phyloP scores from a whole-genome alignment of 306 rosid genomes.

The Prinsepia uniflora region DNA sequence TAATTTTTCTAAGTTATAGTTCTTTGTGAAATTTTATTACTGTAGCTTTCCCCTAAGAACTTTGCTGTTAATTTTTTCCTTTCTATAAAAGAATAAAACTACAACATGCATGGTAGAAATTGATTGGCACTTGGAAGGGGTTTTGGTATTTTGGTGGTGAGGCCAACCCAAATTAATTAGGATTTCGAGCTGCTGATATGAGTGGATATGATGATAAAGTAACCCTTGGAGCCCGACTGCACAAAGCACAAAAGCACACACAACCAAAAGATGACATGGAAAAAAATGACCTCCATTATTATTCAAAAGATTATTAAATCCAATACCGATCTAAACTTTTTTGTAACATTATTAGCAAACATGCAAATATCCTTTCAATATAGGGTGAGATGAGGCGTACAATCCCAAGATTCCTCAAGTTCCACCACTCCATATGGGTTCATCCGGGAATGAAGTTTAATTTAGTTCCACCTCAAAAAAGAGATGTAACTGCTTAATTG shows the following conservation, averaged over 20 bases:
- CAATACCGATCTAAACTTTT: neutral
- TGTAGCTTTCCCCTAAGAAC: too few species aligned
- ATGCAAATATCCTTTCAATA: conserved; percentile 30
- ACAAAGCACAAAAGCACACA: conserved; percentile 57
- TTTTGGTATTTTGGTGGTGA: too few species aligned
- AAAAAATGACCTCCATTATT: conserved; percentile 26
- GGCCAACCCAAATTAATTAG: too few species aligned
- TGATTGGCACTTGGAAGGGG: too few species aligned
- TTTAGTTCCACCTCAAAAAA: too few species aligned
- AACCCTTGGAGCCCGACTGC: conserved; percentile 41
- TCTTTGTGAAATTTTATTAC: too few species aligned
- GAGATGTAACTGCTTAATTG: too few species aligned
- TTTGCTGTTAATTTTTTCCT: too few species aligned
- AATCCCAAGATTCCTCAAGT: conserved; percentile 61
- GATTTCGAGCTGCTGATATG: neutral
- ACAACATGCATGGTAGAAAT: too few species aligned
- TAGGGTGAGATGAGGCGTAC: conserved; percentile 39
- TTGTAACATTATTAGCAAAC: conserved; percentile 43
- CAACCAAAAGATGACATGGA: conserved; percentile 33
- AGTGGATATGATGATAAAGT: conserved; percentile 11
- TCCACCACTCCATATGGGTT: conserved; percentile 22
- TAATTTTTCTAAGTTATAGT: too few species aligned
- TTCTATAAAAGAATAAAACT: neutral
- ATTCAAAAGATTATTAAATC: neutral
- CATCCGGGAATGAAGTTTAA: too few species aligned